phyloP scores from a whole-genome alignment of 495 filamentous ascomycete species.

The Pyrenula massariospora region DNA sequence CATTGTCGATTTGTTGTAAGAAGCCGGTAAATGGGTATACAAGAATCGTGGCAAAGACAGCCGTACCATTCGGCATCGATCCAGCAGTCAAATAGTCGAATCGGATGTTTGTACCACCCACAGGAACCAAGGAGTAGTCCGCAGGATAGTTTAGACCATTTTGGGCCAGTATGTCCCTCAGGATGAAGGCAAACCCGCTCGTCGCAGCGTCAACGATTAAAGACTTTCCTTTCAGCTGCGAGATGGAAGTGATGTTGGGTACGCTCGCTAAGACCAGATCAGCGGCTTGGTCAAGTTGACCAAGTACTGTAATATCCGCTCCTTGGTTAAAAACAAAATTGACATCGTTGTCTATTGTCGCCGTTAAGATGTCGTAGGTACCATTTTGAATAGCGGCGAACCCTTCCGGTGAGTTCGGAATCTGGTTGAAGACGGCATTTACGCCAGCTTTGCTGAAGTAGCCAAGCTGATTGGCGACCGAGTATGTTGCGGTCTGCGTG shows the following conservation, averaged over 20 bases:
- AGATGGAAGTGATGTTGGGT: slow-evolving; percentile 13
- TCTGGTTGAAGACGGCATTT: slow-evolving; percentile 13
- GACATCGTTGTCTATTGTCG: slow-evolving; percentile 9
- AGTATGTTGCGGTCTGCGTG: slow-evolving; percentile 16
- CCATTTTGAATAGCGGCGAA: slow-evolving; percentile 12
- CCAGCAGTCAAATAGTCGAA: slow-evolving; percentile 6
- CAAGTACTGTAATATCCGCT: slow-evolving; percentile 11
- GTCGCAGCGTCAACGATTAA: slow-evolving; percentile 16
- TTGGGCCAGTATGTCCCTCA: slow-evolving; percentile 11
- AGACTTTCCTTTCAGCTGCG: slow-evolving; percentile 11
- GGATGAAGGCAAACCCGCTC: slow-evolving; percentile 15
- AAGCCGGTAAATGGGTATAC: slow-evolving; percentile 14
- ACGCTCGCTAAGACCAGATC: slow-evolving; percentile 12
- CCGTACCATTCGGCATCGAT: slow-evolving; percentile 12
- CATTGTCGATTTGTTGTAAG: slow-evolving; percentile 1
- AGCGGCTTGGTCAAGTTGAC: slow-evolving; percentile 15
- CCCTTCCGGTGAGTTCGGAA: slow-evolving; percentile 14
- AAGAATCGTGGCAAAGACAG: slow-evolving; percentile 18
- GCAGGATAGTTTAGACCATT: slow-evolving; percentile 9
- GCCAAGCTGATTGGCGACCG: slow-evolving; percentile 15
- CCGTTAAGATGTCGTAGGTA: slow-evolving; percentile 15
- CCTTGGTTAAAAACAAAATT: slow-evolving; percentile 18
- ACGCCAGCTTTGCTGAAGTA: slow-evolving; percentile 14
- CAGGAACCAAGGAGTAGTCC: slow-evolving; percentile 12
- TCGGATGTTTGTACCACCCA: background rate